These are phyloP conservation scores for Rubia yunnanensis DNA, from an alignment of 257 asterid genomes.

Conservation along the genomic window DNA sequence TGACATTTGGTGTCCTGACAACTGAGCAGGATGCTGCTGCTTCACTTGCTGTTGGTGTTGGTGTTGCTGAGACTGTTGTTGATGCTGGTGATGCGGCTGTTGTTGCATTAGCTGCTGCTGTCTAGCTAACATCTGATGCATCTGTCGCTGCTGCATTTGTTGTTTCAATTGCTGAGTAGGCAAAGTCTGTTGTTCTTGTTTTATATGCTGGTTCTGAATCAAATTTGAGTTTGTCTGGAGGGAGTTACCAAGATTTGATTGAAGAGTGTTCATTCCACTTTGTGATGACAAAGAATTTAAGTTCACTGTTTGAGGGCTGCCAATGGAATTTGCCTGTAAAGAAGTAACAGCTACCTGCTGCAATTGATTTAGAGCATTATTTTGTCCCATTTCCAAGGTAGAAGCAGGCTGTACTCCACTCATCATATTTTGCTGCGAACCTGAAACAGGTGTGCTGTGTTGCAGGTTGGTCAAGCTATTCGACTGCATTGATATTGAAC, in stretches of 20 bases:
- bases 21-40: conserved; percentile 48
- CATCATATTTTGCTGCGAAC: conserved; percentile 62
- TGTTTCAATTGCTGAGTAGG: conserved; percentile 63
- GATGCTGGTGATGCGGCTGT: conserved; percentile 28
- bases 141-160: conserved; percentile 61
- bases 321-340: conserved; percentile 72
- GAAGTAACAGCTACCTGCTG: conserved; percentile 71
- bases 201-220: conserved; percentile 67
- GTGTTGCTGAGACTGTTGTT: conserved; percentile 20
- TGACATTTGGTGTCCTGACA: conserved; percentile 53
- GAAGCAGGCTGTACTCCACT: conserved; percentile 55
- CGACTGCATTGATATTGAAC: conserved; percentile 45
- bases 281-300: conserved; percentile 55
- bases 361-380: conserved; percentile 54
- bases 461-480: conserved; percentile 57
- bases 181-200: conserved; percentile 64
- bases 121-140: conserved; percentile 41
- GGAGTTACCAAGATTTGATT: conserved; percentile 54
- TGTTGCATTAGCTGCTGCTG: conserved; percentile 65
- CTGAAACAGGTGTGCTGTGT: conserved; percentile 45
- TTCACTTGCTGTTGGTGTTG: conserved; percentile 32
- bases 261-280: conserved; percentile 45
- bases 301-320: conserved; percentile 64
- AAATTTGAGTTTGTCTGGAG: conserved; percentile 52
- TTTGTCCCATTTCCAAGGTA: conserved; percentile 60